These are phyloP conservation scores for Laetiporus sulphureus DNA, from an alignment of 1,284 basidiomycete genomes.

Conservation along the genomic window DNA sequence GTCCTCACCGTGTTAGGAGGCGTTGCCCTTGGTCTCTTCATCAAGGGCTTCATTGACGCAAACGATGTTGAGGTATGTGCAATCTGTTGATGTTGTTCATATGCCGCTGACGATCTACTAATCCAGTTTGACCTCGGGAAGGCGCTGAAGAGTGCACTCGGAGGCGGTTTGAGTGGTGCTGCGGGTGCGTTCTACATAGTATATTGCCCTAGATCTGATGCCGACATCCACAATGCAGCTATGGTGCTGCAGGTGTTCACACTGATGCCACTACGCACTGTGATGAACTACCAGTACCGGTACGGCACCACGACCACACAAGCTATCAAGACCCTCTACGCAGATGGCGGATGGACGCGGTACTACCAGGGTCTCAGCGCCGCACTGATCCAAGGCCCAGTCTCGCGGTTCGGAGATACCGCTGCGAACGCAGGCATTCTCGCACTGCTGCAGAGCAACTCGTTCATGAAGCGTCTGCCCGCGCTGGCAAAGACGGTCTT, in stretches of 20 bases:
- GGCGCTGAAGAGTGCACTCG: conserved; percentile 73
- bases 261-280: conserved; percentile 80
- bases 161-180: conserved; percentile 82
- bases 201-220: not conserved
- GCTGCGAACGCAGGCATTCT: conserved; percentile 80
- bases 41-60: conserved; percentile 65
- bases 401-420: conserved; percentile 83
- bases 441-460: conserved; percentile 66
- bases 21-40: conserved; percentile 41
- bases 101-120: no score
- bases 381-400: conserved; percentile 76
- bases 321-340: conserved; percentile 62
- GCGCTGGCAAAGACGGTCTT: conserved; percentile 63
- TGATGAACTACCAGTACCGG: conserved; percentile 91
- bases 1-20: conserved; percentile 29
- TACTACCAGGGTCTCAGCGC: conserved; percentile 81
- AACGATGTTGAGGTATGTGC: conserved; percentile 56
- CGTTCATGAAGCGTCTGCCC: conserved; percentile 59
- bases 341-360: conserved; percentile 72
- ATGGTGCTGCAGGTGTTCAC: conserved; percentile 87
- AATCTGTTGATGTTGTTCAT: not conserved
- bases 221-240: conserved; percentile 34
- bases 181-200: conserved; percentile 41
- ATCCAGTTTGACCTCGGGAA: conserved; percentile 68
- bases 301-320: conserved; percentile 71